Base-by-base conservation (phyloP, 768 basidiomycete species). In the Calocybe indica region DNA sequence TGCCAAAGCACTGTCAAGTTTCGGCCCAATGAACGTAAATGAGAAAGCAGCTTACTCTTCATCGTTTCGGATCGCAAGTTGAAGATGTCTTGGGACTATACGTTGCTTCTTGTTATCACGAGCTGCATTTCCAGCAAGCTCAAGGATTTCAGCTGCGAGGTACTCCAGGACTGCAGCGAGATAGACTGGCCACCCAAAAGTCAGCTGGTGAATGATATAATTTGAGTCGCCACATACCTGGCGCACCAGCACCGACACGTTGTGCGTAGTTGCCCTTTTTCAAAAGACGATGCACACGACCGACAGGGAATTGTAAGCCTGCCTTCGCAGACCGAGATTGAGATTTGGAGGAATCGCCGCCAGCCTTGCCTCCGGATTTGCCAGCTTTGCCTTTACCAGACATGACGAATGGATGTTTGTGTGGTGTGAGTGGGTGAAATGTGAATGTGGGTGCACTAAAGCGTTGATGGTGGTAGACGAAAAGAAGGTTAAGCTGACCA, bases 201-300 rank as follows among this genome's bases (percentile, higher is more conserved):
- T 48, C 46, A 37, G 30, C 6, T 9, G 15, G 2, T 46, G 10
- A 13, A 33, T 36, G 49, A 11, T 13, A 37, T 8, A 22, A 45
- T 36, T 31, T 45, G 14, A 6, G 40, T 38, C 32, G 38, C 13
- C 9, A 64, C 68, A 29, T 52, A 85, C 84, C 84, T 60, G 91
- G 88, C 53, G 91, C 88, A 71, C 90, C 89, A 47, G 89, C 87
- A 68, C 91, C 90, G 52, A 92, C 83, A 64, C 91, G 86, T 57
- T 88, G 83, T 43, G 86, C 85, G 54, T 90, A 92, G 74, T 92
- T 91, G 46, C 89, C 89, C 66, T 79, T 80, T 76, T 90, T 90
- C 66, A 92, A 66, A 37, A 90, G 80, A 79, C 88, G 83, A 71
- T 89, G 90, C 52, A 92, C 82, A 85, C 90, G 90, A 76, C 90